Evolutionary conservation across 148 eudicot genomes (phyloP).

Genomic region (Nepenthes mirabilis): DNA sequence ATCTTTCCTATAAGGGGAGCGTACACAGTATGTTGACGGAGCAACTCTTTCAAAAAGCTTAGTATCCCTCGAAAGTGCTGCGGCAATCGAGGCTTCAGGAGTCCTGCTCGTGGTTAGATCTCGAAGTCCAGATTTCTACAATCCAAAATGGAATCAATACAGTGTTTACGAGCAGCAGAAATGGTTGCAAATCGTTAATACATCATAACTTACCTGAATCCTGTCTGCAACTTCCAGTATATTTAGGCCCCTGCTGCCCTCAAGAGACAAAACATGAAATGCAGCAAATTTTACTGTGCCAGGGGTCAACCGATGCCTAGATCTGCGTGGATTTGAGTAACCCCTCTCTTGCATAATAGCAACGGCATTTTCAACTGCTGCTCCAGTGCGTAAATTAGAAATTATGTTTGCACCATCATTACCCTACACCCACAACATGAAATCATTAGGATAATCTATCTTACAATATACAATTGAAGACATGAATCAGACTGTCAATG

Average conservation of each 20-base stretch:
- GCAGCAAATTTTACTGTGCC: conserved; percentile 98
- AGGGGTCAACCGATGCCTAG: conserved; percentile 94
- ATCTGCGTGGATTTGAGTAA: conserved; percentile 61
- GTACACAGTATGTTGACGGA: conserved; percentile 87
- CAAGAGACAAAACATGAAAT: conserved; percentile 80
- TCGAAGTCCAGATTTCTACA: conserved; percentile 83
- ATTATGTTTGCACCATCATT: conserved; percentile 55
- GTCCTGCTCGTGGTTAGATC: conserved; percentile 95
- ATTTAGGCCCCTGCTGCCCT: conserved; percentile 69
- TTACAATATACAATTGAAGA: background rate
- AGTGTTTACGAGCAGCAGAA: background rate
- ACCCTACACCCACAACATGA: conserved; percentile 32
- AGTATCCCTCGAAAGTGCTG: conserved; percentile 87
- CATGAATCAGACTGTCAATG: too few species aligned
- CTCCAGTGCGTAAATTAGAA: conserved; percentile 70
- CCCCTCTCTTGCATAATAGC: conserved; percentile 84
- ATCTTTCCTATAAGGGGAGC: conserved; percentile 71
- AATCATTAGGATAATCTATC: background rate
- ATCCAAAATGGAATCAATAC: background rate
- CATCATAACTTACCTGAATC: conserved; percentile 53
- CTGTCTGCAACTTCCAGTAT: conserved; percentile 84
- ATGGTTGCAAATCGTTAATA: background rate
- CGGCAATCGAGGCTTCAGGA: conserved; percentile 95
- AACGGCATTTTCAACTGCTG: conserved; percentile 77
- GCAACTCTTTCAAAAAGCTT: conserved; percentile 94